phyloP scores from a whole-genome alignment of 495 filamentous ascomycete species.

The Penicillium manginii region DNA sequence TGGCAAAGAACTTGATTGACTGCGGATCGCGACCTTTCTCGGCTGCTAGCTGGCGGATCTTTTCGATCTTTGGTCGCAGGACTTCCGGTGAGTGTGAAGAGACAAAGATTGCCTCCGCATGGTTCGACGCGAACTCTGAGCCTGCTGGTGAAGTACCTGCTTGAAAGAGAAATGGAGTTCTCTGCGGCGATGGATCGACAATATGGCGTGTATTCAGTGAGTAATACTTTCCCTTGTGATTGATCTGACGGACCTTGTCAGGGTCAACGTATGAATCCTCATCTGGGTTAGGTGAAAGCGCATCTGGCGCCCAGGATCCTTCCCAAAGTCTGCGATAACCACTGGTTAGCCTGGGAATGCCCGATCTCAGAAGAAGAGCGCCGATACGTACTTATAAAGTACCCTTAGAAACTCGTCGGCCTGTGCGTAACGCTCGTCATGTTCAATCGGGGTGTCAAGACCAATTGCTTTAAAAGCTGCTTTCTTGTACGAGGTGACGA shows the following conservation, averaged over 20 bases:
- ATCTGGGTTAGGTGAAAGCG: constrained; percentile 50
- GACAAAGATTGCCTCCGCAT: constrained; percentile 69
- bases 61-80: constrained; percentile 54
- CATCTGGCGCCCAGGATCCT: constrained; percentile 61
- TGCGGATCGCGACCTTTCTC: constrained; percentile 56
- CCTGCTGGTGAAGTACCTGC: constrained; percentile 64
- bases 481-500: constrained; percentile 65
- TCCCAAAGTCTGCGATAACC: constrained; percentile 56
- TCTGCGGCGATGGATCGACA: constrained; percentile 62
- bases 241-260: constrained; percentile 59
- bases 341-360: not conserved
- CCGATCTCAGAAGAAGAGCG: not conserved
- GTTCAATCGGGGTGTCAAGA: constrained; percentile 57
- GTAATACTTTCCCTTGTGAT: constrained; percentile 63
- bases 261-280: constrained; percentile 58
- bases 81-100: constrained; percentile 56
- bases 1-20: constrained; percentile 63
- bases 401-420: constrained; percentile 65
- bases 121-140: constrained; percentile 59
- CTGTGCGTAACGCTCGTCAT: constrained; percentile 63
- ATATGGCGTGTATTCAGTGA: constrained; percentile 55
- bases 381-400: constrained; percentile 51
- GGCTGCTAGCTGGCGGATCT: constrained; percentile 57
- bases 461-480: constrained; percentile 62
- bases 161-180: constrained; percentile 67